Conservation (phyloP, 2,329 filamentous ascomycete genomes). For the Claviceps humidiphila region DNA sequence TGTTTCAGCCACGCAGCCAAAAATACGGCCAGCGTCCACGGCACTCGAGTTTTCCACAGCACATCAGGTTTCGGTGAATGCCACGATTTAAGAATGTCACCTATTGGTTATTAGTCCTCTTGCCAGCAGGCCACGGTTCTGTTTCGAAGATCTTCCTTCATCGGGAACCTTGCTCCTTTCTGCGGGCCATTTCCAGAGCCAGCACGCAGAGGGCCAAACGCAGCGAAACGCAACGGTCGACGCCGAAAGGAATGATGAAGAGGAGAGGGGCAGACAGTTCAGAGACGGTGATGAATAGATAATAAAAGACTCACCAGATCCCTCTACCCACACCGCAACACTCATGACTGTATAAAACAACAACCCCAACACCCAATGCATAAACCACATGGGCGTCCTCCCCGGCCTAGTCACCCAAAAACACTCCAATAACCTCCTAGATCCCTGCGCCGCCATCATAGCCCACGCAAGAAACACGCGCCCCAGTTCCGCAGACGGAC, state of each 20-base stretch:
- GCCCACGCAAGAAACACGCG: constrained; percentile 56
- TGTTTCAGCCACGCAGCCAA: constrained; percentile 59
- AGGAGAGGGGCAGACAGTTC: neutral
- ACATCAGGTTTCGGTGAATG: constrained; percentile 8
- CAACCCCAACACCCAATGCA: constrained; percentile 70
- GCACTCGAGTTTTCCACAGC: constrained; percentile 13
- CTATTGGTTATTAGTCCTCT: constrained; percentile 9
- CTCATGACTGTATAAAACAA: constrained; percentile 63
- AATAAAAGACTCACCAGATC: constrained; percentile 41
- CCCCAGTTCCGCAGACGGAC: constrained; percentile 35
- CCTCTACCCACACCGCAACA: constrained; percentile 75
- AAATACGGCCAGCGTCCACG: constrained; percentile 48
- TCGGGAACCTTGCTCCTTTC: no score
- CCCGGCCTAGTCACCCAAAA: constrained; percentile 45
- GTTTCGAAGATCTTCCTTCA: no score
- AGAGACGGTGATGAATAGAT: no score
- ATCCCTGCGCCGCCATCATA: constrained; percentile 64
- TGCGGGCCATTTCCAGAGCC: neutral
- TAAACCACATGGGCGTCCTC: constrained; percentile 68
- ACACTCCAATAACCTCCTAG: constrained; percentile 65
- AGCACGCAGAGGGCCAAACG: neutral
- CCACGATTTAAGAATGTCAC: constrained; percentile 22
- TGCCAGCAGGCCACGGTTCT: no score
- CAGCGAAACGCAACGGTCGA: neutral
- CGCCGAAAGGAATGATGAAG: neutral